These are phyloP conservation scores for Emericellopsis atlantica DNA, from an alignment of 2,329 filamentous ascomycete species.

Conservation along the genomic window DNA sequence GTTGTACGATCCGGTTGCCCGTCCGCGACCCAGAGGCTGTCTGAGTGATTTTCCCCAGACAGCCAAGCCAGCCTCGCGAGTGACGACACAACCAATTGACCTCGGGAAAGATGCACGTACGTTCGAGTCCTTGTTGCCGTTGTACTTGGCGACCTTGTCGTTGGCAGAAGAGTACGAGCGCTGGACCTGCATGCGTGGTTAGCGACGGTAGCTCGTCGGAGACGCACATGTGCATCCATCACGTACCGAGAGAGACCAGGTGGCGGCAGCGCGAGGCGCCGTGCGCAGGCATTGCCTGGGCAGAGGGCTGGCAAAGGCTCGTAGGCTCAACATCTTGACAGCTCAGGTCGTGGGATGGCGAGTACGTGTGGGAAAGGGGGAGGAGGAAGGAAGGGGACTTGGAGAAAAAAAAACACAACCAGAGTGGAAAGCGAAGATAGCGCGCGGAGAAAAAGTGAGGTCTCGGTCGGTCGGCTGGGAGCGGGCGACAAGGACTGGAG, in stretches of 20 bases:
- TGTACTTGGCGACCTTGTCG: constrained; percentile 82
- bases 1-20: not conserved
- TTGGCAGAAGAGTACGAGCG: constrained; percentile 53
- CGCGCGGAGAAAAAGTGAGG: constrained; percentile 1
- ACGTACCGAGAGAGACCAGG: constrained; percentile 22
- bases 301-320: constrained; percentile 63
- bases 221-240: not conserved
- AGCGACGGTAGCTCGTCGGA: not conserved
- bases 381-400: not conserved
- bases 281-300: constrained; percentile 68
- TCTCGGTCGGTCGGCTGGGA: not conserved
- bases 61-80: constrained; percentile 2
- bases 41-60: constrained; percentile 28
- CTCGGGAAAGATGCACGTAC: constrained; percentile 39
- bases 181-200: constrained; percentile 26
- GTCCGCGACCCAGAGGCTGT: constrained; percentile 5
- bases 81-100: constrained; percentile 3
- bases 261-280: constrained; percentile 41
- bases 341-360: not conserved
- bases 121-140: constrained; percentile 77
- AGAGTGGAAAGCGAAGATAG: not conserved
- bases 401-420: constrained; percentile 2
- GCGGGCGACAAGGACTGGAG: constrained; percentile 1
- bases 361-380: too few relatives aligned
- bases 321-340: constrained; percentile 68